Evolutionary conservation across 192 early-diverging fungal species (phyloP).

Genomic region (Rhizophagus sp.): DNA sequence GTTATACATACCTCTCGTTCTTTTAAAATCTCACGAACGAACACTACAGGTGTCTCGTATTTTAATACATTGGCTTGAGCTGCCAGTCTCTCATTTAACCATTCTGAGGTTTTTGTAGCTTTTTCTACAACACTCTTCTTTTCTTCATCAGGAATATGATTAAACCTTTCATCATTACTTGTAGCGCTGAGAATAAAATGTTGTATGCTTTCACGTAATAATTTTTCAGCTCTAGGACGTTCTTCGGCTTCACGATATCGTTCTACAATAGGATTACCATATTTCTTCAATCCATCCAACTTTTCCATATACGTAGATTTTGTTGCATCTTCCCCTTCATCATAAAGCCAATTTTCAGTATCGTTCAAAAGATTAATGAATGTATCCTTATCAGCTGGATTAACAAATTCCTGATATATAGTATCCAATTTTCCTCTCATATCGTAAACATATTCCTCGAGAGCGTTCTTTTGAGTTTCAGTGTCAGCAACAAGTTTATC

Average conservation of each 20-base stretch:
- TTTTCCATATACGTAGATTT: constrained; percentile 88
- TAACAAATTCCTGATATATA: constrained; percentile 70
- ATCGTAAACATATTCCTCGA: constrained; percentile 99
- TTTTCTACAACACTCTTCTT: constrained; percentile 79
- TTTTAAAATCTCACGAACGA: constrained; percentile 68
- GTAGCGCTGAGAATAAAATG: constrained; percentile 70
- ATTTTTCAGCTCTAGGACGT: constrained; percentile 79
- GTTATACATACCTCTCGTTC: constrained; percentile 58
- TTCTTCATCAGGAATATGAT: constrained; percentile 86
- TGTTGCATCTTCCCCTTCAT: constrained; percentile 90
- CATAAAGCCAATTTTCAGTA: constrained; percentile 98
- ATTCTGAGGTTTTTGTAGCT: constrained; percentile 73
- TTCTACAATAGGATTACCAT: constrained; percentile 78
- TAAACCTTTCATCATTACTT: constrained; percentile 79
- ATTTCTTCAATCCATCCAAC: constrained; percentile 74
- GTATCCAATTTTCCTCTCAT: constrained; percentile 84
- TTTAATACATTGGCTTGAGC: constrained; percentile 77
- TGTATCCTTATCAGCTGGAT: constrained; percentile 66
- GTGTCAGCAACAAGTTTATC: constrained; percentile 94
- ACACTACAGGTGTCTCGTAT: constrained; percentile 72
- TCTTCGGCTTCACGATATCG: constrained; percentile 84
- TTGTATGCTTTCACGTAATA: constrained; percentile 78
- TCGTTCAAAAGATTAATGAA: constrained; percentile 71
- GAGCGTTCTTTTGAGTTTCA: constrained; percentile 88
- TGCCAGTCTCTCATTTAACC: constrained; percentile 82